Conservation (phyloP, 2,329 filamentous ascomycete species). For the Diaporthe sp. region DNA sequence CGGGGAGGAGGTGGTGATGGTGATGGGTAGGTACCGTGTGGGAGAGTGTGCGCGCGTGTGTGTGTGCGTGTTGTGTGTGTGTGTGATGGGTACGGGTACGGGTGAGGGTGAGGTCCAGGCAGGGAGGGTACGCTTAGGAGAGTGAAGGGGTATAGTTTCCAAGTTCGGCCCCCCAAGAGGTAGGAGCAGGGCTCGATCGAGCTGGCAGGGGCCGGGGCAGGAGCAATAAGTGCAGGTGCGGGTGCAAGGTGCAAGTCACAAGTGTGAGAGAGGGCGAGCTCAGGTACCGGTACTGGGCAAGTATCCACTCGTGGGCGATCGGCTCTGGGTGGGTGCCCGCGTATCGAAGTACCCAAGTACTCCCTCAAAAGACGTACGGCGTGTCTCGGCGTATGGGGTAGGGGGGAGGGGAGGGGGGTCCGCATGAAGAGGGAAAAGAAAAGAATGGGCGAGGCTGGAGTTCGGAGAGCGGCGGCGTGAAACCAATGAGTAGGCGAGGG, state of each 20-base stretch:
- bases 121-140: slow-evolving; percentile 39
- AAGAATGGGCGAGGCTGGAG: slow-evolving; percentile 11
- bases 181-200: slow-evolving; percentile 32
- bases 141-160: slow-evolving; percentile 37
- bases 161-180: slow-evolving; percentile 36
- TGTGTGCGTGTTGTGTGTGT: background rate
- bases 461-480: slow-evolving; percentile 24
- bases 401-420: slow-evolving; percentile 34
- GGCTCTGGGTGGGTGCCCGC: slow-evolving; percentile 36
- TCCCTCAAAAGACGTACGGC: slow-evolving; percentile 15
- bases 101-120: slow-evolving; percentile 28
- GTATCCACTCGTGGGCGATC: slow-evolving; percentile 36
- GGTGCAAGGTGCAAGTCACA: slow-evolving; percentile 3
- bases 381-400: slow-evolving; percentile 30
- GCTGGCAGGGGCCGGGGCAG: slow-evolving; percentile 22
- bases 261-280: background rate
- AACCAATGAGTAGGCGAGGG: slow-evolving; percentile 15
- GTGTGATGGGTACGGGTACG: slow-evolving; percentile 13
- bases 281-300: slow-evolving; percentile 40
- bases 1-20: slow-evolving; percentile 13
- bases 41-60: background rate
- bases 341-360: slow-evolving; percentile 32
- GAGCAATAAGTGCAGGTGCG: slow-evolving; percentile 17
- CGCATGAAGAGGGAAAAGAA: slow-evolving; percentile 35
- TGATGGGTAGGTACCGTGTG: slow-evolving; percentile 10